Evolutionary conservation across 345 rosid genomes (phyloP), one percentile per base, ranked within the genome.

Genomic region (Syzygium grande): DNA sequence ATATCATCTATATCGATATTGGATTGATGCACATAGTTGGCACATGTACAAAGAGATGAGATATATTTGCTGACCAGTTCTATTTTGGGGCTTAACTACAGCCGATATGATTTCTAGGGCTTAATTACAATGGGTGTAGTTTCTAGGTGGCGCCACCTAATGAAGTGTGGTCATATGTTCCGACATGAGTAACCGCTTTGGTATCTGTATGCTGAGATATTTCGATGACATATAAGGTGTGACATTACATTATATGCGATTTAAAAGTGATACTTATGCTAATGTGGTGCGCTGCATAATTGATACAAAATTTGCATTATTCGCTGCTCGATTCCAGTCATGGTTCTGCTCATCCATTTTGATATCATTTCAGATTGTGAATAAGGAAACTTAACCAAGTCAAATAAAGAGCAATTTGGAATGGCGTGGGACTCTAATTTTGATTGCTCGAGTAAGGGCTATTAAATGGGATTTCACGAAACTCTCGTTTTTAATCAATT

Each of bases 211-310:
- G n/a, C 2, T 58, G 13, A 58, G 63, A 0, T 25, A 6, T 3
- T 59, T 59, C 2, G 13, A 25, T 1, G 0, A 4, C 27, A 1
- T 25, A 58, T 58, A n/a, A 25, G 23, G 63, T 58, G 63, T 0
- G 2, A 0, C 5, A n/a, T 61, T 61, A 61, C 19, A 61, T n/a
- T n/a, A 61, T 11, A 25, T 25, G 17, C 3, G 73, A n/a, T 61
- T n/a, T n/a, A n/a, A 61, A 61, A 12, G 73, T 0, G 17, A 0
- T 61, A 61, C 19, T n/a, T 0, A 1, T 61, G 0, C 19, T n/a
- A 63, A n/a, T 63, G 73, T 63, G 73, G 4, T n/a, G 38, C 3
- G 38, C 5, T 1, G 0, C 73, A n/a, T 0, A 13, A 63, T 0
- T 61, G 68, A 27, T 61, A 27, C 17, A 12, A 27, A n/a, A 63